Conservation (phyloP, 192 early-diverging fungal genomes). For the Linnemannia exigua region DNA sequence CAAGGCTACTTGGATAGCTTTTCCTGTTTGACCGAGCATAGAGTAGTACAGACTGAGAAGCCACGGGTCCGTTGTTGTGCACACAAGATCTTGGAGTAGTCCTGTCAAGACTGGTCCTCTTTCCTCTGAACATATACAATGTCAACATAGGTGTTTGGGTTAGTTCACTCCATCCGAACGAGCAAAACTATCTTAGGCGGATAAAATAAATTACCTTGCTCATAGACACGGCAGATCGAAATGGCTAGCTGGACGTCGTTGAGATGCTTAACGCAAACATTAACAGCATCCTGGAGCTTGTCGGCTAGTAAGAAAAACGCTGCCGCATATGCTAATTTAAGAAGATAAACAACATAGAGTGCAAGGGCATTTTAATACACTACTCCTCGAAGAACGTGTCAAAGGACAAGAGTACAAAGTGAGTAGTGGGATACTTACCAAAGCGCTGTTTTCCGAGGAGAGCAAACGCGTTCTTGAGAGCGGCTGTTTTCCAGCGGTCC, state of each 20-base stretch:
- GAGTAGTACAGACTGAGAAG: slow-evolving; percentile 46
- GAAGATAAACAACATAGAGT: slow-evolving; percentile 13
- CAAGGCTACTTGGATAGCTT: slow-evolving; percentile 72
- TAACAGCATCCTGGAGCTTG: slow-evolving; percentile 90
- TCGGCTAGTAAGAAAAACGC: slow-evolving; percentile 96
- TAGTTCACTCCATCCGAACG: slow-evolving; percentile 4
- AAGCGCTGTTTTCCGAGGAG: slow-evolving; percentile 95
- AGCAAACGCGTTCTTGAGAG: slow-evolving; percentile 99
- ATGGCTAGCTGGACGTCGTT: slow-evolving; percentile 95
- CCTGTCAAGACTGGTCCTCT: slow-evolving; percentile 39
- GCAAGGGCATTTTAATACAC: neutral
- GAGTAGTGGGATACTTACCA: slow-evolving; percentile 58
- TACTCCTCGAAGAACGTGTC: neutral
- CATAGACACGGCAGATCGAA: slow-evolving; percentile 90
- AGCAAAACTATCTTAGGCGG: neutral
- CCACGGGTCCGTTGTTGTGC: slow-evolving; percentile 41
- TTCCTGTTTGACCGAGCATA: slow-evolving; percentile 67
- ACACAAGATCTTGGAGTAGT: slow-evolving; percentile 30
- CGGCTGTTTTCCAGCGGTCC: slow-evolving; percentile 92
- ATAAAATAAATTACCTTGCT: slow-evolving; percentile 72
- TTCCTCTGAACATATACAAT: slow-evolving; percentile 26
- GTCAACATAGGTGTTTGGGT: neutral
- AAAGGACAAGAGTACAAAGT: neutral
- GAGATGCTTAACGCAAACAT: slow-evolving; percentile 92
- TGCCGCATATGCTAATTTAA: slow-evolving; percentile 84